phyloP scores from a whole-genome alignment of 352 stramenopile species.

The Plasmopara halstedii region DNA sequence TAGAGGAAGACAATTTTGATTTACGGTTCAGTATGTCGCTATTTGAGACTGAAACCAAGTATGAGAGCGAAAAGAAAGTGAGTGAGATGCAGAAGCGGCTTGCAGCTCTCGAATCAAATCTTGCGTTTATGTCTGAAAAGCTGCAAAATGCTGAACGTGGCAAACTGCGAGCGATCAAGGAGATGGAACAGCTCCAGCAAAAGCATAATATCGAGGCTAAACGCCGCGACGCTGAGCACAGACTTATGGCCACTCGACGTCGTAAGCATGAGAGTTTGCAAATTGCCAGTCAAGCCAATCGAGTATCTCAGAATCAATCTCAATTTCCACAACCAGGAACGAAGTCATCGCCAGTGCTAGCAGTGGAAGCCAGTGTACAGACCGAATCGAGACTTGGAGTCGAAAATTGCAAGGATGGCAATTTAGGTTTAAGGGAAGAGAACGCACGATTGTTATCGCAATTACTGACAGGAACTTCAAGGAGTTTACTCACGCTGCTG shows the following conservation, averaged over 20 bases:
- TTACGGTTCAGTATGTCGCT: constrained; percentile 41
- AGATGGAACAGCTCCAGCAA: constrained; percentile 54
- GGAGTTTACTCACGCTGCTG: constrained; percentile 23
- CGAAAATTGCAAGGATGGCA: neutral
- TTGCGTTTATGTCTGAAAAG: constrained; percentile 43
- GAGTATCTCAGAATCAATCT: constrained; percentile 15
- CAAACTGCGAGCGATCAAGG: constrained; percentile 38
- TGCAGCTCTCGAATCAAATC: constrained; percentile 43
- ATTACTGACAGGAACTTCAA: constrained; percentile 29
- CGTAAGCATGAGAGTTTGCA: constrained; percentile 50
- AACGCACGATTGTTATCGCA: constrained; percentile 34
- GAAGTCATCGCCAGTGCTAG: constrained; percentile 6
- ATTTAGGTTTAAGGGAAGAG: constrained; percentile 16
- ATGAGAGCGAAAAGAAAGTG: constrained; percentile 32
- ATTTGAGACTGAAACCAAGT: constrained; percentile 42
- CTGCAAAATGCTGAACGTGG: constrained; percentile 51
- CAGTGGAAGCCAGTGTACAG: constrained; percentile 31
- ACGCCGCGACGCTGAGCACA: constrained; percentile 53
- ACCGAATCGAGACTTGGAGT: constrained; percentile 15
- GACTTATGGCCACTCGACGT: constrained; percentile 54
- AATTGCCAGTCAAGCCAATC: constrained; percentile 39
- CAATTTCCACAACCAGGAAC: constrained; percentile 11
- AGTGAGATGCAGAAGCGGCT: constrained; percentile 37
- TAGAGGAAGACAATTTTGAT: constrained; percentile 60
- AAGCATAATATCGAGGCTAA: constrained; percentile 52